Base-by-base conservation (phyloP, 2,329 filamentous ascomycete genomes). In the Phaeosphaeria sp. region DNA sequence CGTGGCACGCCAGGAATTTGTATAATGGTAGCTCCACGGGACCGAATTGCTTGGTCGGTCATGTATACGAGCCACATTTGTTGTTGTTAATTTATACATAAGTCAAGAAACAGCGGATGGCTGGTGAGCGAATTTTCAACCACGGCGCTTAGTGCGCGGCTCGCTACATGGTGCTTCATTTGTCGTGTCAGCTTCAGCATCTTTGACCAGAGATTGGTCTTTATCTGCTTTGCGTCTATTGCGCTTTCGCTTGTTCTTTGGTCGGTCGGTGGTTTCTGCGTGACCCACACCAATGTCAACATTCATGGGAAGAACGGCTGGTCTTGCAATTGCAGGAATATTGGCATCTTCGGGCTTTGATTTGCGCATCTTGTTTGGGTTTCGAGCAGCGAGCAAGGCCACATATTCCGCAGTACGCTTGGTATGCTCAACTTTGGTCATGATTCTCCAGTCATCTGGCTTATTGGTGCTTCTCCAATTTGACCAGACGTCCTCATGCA, bases 391-490 rank as follows among this genome's bases (percentile, higher is more conserved):
- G 7, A 73, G 63, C 23, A 75, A 22, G 2, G 64, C 65, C 9
- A 71, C 11, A 55, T 76, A 75, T 55, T 75, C 72, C 6, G 67
- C 63, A 2, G 68, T 73, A 25, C 73, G 68, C 48, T 61, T 70
- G 33, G 65, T 67, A 52, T 75, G 71, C 46, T 76, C 74, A 1
- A 71, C 63, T 53, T 74, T 75, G 27, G 71, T 75, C 71, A 76
- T 69, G n/a, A 76, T 59, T 42, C 67, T 76, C 74, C 74, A 77
- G 47, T 70, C 52, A 11, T 69, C 64, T 4, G 73, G 74, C 52
- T 66, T 70, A 2, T 58, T 62, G 1, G 54, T 43, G 13, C 60
- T 63, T 59, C 67, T 65, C 72, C 73, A 75, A 42, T 72, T 74
- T 7, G 61, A 54, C 73, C 72, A 75, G 10, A 64, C 54, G 48